These are phyloP conservation scores for Lentinus tigrinus DNA, from an alignment of 768 basidiomycete genomes.

Conservation along the genomic window DNA sequence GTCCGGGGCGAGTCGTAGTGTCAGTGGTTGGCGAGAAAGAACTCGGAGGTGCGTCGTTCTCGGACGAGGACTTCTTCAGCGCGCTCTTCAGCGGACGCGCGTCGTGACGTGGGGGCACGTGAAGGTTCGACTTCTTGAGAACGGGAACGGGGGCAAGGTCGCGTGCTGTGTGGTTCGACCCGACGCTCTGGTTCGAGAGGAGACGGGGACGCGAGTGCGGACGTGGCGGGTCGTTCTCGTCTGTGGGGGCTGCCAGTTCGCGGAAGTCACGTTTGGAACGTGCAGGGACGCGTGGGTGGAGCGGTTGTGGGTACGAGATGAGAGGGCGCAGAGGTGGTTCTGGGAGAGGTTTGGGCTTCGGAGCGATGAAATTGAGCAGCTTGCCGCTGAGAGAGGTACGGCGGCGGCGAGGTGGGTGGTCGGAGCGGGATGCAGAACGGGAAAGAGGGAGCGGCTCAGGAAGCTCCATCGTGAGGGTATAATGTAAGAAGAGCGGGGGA, in stretches of 20 bases:
- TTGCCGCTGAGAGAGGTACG: conserved; percentile 1
- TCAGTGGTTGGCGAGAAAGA: neutral
- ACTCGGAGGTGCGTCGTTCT: neutral
- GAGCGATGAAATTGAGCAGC: neutral
- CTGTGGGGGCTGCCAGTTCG: neutral
- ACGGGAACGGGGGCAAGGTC: neutral
- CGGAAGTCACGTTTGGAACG: neutral
- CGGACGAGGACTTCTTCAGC: neutral
- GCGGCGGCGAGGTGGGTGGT: neutral
- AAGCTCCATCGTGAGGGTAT: neutral
- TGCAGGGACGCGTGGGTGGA: neutral
- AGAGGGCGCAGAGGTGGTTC: neutral
- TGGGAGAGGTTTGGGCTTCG: neutral
- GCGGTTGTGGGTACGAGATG: neutral
- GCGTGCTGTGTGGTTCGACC: neutral
- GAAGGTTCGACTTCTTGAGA: neutral
- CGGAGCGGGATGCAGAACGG: neutral
- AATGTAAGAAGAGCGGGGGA: neutral
- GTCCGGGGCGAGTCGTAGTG: neutral
- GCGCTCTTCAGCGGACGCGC: neutral
- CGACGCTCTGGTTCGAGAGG: neutral
- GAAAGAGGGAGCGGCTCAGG: neutral
- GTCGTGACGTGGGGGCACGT: neutral
- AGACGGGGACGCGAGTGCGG: neutral
- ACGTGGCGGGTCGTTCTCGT: neutral